Evolutionary conservation across 2,329 filamentous ascomycete genomes (phyloP).

Genomic region (Colletotrichum nymphaeae): DNA sequence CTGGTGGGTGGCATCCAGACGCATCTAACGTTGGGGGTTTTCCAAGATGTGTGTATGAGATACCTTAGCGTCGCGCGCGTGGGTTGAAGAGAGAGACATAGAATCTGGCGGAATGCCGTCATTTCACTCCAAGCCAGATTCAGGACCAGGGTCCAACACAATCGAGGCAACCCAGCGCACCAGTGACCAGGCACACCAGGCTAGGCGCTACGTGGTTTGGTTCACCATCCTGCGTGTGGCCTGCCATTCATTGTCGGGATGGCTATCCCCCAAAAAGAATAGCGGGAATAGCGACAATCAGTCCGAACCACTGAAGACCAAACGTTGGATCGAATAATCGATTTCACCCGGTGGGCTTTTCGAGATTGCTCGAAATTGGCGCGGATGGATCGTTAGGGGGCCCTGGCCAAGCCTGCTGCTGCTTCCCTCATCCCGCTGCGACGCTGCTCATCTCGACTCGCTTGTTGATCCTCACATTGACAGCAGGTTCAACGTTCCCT

Average conservation of each 20-base stretch:
- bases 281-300: background rate
- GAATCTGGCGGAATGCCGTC: conserved; percentile 29
- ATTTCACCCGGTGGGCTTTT: background rate
- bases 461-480: conserved; percentile 32
- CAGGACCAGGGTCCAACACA: background rate
- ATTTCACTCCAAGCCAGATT: conserved; percentile 9
- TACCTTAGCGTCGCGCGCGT: background rate
- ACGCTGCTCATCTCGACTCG: conserved; percentile 32
- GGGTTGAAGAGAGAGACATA: background rate
- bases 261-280: background rate
- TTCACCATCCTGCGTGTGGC: background rate
- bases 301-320: background rate
- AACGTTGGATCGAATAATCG: conserved; percentile 5
- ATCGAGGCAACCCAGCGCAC: background rate
- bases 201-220: conserved; percentile 4
- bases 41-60: background rate
- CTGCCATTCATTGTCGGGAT: background rate
- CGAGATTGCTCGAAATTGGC: conserved; percentile 33
- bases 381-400: background rate
- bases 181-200: too few relatives aligned
- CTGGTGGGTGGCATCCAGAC: conserved; percentile 2
- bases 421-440: conserved; percentile 5
- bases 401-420: background rate
- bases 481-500: background rate
- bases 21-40: background rate